Base-by-base conservation (phyloP, 257 asterid genomes). In the Nicotiana knightiana region DNA sequence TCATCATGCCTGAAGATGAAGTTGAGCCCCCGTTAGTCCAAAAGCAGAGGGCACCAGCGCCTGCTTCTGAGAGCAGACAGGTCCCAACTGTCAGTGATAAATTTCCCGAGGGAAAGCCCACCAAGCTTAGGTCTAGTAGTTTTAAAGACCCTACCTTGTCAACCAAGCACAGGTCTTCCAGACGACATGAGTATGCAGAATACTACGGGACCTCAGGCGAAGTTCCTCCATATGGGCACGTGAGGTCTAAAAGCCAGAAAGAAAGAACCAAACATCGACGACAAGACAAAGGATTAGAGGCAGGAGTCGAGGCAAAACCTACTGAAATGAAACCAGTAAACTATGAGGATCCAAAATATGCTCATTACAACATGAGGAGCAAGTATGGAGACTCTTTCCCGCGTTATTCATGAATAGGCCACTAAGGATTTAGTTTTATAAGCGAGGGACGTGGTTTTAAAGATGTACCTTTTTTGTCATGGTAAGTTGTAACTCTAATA, bases 1-100 rank as follows among this genome's bases (percentile, higher is more conserved):
- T 96, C 61, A 62, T 92, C 67, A 87, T 96, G 98, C 98, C 98
- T 21, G 98, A 92, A 86, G 97, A 94, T 81, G 93, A 94, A 89
- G 87, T 87, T 24, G 87, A 86, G 48, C 91, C 91, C 7, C 81
- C 89, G 21, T 28, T 88, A 77, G 84, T 85, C 77, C 88, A 90
- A 79, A 94, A 92, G 80, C 97, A 89, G 87, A 87, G 91, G 87
- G 70, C 91, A 73, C 94, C 97, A 4, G 51, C 82, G 81, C 89
- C 92, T 28, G 82, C 86, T 55, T 82, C 95, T 9, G 98, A 95
- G 87, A 86, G 91, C 63, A 87, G 90, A 87, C 92, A 87, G 82
- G 88, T 87, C 67, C 91, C 91, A 46, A 65, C 61, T 28, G 86
- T 83, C 1, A 24, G 79, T 18, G 97, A 91, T 9, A 86, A 91